phyloP scores from a whole-genome alignment of 1,139 yeast species.

The Lodderomyces oxycetoniae region DNA sequence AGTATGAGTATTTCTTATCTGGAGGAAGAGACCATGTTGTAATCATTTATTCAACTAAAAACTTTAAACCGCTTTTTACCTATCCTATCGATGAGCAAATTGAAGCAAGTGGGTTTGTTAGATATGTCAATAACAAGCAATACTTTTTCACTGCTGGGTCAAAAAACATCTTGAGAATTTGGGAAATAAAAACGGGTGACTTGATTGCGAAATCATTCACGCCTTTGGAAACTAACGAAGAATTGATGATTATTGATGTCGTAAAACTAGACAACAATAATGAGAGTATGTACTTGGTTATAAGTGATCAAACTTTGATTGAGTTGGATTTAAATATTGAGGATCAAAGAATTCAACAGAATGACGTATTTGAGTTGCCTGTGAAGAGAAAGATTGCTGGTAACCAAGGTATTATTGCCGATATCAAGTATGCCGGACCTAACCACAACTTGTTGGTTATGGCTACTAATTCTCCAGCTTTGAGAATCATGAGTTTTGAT shows the following conservation, averaged over 20 bases:
- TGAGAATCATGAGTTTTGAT: conserved; percentile 61
- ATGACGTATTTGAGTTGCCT: conserved; percentile 30
- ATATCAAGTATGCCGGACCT: conserved; percentile 73
- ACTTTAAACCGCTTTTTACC: conserved; percentile 56
- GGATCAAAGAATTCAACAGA: conserved; percentile 16
- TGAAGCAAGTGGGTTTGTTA: conserved; percentile 74
- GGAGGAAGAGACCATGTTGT: conserved; percentile 90
- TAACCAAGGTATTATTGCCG: conserved; percentile 94
- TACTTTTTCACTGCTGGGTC: conserved; percentile 78
- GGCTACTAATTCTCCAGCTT: conserved; percentile 93
- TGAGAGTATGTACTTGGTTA: conserved; percentile 35
- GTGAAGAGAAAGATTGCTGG: conserved; percentile 67
- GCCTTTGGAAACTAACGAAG: conserved; percentile 61
- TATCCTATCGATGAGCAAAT: conserved; percentile 72
- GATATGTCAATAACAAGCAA: conserved; percentile 21
- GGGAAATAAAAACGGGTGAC: conserved; percentile 44
- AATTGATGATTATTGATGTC: conserved; percentile 60
- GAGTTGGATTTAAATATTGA: conserved; percentile 38
- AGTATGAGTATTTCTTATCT: conserved; percentile 56
- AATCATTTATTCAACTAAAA: conserved; percentile 54
- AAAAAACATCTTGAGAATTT: conserved; percentile 57
- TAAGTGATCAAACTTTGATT: conserved; percentile 81
- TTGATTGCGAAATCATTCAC: conserved; percentile 43
- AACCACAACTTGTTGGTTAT: conserved; percentile 55
- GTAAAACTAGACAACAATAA: conserved; percentile 24